Evolutionary conservation across 345 rosid genomes (phyloP).

Genomic region (Dipteronia sinensis): DNA sequence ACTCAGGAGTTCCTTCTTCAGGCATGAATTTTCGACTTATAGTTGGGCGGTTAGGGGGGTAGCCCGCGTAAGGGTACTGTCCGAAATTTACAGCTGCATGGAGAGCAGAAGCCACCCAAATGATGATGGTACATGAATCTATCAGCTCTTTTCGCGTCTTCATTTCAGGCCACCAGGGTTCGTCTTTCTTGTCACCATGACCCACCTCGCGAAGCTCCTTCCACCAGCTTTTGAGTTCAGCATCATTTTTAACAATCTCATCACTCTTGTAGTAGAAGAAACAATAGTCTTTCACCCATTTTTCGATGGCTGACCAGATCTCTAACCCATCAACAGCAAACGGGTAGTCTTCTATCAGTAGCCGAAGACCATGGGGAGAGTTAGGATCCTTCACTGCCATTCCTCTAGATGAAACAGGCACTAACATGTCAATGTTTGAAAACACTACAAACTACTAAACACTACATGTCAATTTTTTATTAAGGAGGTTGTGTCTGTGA

Average conservation of each 20-base stretch:
- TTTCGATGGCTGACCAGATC: slow-evolving; percentile 69
- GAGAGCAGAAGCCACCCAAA: no score
- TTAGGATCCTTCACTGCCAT: slow-evolving; percentile 63
- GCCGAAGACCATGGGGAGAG: slow-evolving; percentile 58
- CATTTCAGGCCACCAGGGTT: slow-evolving; percentile 74
- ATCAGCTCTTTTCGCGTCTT: slow-evolving; percentile 46
- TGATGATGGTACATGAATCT: no score
- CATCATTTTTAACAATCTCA: slow-evolving; percentile 44
- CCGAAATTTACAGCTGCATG: no score
- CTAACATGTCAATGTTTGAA: neutral
- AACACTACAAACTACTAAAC: no score
- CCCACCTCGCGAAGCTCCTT: slow-evolving; percentile 61
- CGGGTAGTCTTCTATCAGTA: slow-evolving; percentile 69
- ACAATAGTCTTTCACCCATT: slow-evolving; percentile 68
- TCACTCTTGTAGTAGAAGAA: slow-evolving; percentile 54
- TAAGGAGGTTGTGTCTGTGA: no score
- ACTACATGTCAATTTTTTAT: neutral
- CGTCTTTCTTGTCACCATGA: slow-evolving; percentile 62
- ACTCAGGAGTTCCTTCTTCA: no score
- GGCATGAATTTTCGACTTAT: no score
- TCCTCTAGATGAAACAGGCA: slow-evolving; percentile 46
- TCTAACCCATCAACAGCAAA: slow-evolving; percentile 78
- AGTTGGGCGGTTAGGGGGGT: no score
- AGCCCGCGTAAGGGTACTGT: no score
- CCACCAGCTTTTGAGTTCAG: slow-evolving; percentile 74